Percentiles rank a stretch among this genome's conserved stretches.
Evolutionary conservation across 2,329 filamentous ascomycete genomes (phyloP).

Genomic region (Pochonia chlamydosporia): DNA sequence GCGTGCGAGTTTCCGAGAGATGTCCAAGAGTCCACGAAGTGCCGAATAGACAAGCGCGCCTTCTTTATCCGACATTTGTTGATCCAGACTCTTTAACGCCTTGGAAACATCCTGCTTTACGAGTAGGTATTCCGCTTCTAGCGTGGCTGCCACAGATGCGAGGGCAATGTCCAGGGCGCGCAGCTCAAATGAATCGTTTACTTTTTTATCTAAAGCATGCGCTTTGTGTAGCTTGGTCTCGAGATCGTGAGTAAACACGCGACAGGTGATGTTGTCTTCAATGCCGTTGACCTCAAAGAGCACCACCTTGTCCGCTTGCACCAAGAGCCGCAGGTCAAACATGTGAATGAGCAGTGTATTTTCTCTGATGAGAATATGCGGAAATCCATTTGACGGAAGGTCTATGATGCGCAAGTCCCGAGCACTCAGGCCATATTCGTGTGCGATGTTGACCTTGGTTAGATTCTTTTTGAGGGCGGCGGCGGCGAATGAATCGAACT

Average conservation of each 20-base stretch:
- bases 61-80: slow-evolving; percentile 1
- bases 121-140: slow-evolving; percentile 26
- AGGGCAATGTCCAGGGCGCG: slow-evolving; percentile 28
- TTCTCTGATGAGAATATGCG: slow-evolving; percentile 26
- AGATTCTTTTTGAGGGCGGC: slow-evolving; percentile 3
- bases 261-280: slow-evolving; percentile 3
- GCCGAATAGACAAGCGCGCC: slow-evolving; percentile 16
- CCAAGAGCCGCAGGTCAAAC: slow-evolving; percentile 28
- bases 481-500: slow-evolving; percentile 1
- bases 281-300: slow-evolving; percentile 19
- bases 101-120: slow-evolving; percentile 8
- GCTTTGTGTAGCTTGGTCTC: slow-evolving; percentile 17
- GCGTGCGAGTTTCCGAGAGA: slow-evolving; percentile 19
- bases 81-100: slow-evolving; percentile 11
- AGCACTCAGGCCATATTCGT: slow-evolving; percentile 8
- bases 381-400: slow-evolving; percentile 24
- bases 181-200: slow-evolving; percentile 25
- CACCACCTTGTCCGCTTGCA: slow-evolving; percentile 24
- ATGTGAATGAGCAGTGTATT: slow-evolving; percentile 26
- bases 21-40: slow-evolving; percentile 21
- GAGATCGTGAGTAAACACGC: slow-evolving; percentile 20
- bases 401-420: slow-evolving; percentile 28
- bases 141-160: slow-evolving; percentile 23
- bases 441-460: slow-evolving; percentile 11
- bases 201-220: background rate